Conservation (phyloP, 2,329 filamentous ascomycete genomes). For the Elsinoe batatas region DNA sequence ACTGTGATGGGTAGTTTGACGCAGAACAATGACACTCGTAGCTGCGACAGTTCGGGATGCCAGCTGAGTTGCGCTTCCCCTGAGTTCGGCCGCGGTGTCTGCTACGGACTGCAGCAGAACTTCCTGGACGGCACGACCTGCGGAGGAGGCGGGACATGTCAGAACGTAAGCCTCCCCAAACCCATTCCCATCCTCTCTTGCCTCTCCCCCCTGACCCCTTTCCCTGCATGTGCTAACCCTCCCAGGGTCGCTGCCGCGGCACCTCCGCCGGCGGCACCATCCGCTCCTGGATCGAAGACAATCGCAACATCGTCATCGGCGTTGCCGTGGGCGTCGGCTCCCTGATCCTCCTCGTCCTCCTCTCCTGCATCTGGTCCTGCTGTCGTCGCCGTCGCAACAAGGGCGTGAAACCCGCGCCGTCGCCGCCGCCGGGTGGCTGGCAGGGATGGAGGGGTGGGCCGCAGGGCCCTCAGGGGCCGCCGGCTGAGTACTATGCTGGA, state of each 20-base stretch:
- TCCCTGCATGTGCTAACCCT: constrained; percentile 2
- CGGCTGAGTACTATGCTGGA: constrained; percentile 14
- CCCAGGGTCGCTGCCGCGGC: constrained; percentile 62
- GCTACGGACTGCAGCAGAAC: constrained; percentile 73
- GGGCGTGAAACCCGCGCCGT: constrained; percentile 16
- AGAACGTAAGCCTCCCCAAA: constrained; percentile 46
- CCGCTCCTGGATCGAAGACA: constrained; percentile 61
- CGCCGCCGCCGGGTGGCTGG: constrained; percentile 24
- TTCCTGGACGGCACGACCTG: constrained; percentile 89
- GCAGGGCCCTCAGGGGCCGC: constrained; percentile 7
- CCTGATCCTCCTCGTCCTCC: constrained; percentile 58
- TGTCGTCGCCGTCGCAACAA: constrained; percentile 31
- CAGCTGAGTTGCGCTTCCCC: constrained; percentile 66
- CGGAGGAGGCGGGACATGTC: constrained; percentile 66
- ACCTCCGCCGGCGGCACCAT: constrained; percentile 61
- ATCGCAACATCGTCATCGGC: constrained; percentile 76
- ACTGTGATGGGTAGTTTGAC: constrained; percentile 69
- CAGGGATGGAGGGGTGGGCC: constrained; percentile 23
- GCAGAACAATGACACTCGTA: constrained; percentile 64
- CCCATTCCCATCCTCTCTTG: too few relatives aligned
- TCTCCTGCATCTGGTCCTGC: constrained; percentile 55
- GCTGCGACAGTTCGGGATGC: constrained; percentile 67
- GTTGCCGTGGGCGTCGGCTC: constrained; percentile 62
- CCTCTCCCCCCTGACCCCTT: not conserved
- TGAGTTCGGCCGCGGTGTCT: constrained; percentile 54